These are phyloP conservation scores for Boletus coccyginus DNA, from an alignment of 768 basidiomycete genomes.

Conservation along the genomic window DNA sequence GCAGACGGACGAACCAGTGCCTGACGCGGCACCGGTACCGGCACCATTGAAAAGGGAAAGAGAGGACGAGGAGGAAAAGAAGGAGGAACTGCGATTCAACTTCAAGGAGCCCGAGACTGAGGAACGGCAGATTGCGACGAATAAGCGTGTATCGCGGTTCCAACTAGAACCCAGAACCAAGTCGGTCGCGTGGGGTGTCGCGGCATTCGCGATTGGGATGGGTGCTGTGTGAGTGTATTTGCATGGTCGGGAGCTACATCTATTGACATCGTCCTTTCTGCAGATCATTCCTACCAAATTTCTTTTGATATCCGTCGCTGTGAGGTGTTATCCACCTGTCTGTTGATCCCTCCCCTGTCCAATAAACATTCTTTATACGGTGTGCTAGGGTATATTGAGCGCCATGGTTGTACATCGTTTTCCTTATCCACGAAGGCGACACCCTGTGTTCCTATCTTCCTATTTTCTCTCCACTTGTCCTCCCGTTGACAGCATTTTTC, in stretches of 20 bases:
- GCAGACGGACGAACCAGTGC: constrained; percentile 20
- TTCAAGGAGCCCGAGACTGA: constrained; percentile 68
- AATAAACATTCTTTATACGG: constrained; percentile 7
- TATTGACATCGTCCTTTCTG: background rate
- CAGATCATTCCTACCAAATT: constrained; percentile 60
- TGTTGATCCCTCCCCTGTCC: constrained; percentile 5
- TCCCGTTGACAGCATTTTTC: background rate
- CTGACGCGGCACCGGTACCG: constrained; percentile 20
- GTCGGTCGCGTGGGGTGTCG: constrained; percentile 78
- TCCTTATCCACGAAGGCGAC: constrained; percentile 15
- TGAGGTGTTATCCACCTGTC: constrained; percentile 16
- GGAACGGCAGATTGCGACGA: constrained; percentile 57
- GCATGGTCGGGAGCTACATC: background rate
- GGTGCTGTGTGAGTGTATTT: constrained; percentile 66
- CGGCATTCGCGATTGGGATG: constrained; percentile 80
- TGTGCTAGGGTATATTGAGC: constrained; percentile 22
- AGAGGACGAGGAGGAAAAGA: constrained; percentile 41
- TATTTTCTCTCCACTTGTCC: background rate
- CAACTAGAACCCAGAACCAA: constrained; percentile 64
- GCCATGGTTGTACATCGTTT: constrained; percentile 16
- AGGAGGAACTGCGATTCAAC: constrained; percentile 51
- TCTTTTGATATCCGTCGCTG: constrained; percentile 42
- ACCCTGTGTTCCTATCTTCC: constrained; percentile 4
- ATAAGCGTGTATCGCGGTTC: constrained; percentile 59
- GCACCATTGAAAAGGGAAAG: constrained; percentile 48